phyloP scores from a whole-genome alignment of 192 early-diverging fungal species.

The Coemansia sp. region DNA sequence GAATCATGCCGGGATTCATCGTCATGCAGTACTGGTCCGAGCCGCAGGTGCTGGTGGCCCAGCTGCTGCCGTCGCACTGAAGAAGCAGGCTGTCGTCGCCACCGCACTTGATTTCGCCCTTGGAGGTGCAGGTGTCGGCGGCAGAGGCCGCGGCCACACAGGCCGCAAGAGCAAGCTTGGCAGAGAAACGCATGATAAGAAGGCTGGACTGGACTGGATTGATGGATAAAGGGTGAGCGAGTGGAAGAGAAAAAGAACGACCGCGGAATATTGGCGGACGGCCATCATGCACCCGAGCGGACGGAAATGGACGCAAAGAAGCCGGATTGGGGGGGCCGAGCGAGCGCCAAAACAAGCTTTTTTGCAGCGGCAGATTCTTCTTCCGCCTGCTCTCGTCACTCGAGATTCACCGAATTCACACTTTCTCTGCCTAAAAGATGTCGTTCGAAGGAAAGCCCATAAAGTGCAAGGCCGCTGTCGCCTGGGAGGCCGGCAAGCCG shows the following conservation, averaged over 20 bases:
- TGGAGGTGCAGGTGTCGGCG: conserved; percentile 22
- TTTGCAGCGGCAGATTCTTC: too few species aligned
- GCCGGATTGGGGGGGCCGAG: too few species aligned
- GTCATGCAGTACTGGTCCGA: conserved; percentile 42
- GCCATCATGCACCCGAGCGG: too few species aligned
- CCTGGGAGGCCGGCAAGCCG: conserved; percentile 90
- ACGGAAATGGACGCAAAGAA: too few species aligned
- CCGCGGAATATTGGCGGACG: conserved; percentile 1
- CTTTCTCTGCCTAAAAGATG: too few species aligned
- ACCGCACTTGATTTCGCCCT: conserved; percentile 14
- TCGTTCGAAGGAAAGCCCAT: conserved; percentile 54
- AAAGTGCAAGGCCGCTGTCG: conserved; percentile 88
- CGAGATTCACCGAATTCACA: too few species aligned
- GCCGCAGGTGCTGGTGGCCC: conserved; percentile 18
- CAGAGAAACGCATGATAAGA: conserved; percentile 15
- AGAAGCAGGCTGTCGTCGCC: conserved; percentile 10
- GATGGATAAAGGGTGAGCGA: conserved; percentile 5
- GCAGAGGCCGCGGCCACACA: conserved; percentile 1
- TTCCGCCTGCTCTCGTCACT: too few species aligned
- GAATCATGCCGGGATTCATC: conserved; percentile 39
- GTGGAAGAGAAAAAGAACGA: conserved; percentile 4
- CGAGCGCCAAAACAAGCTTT: too few species aligned
- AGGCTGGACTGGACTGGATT: too few species aligned
- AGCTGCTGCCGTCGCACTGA: conserved; percentile 18
- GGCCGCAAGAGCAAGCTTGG: conserved; percentile 14